Evolutionary conservation across 805 yeast species (phyloP), one percentile per base, ranked within the genome.

Genomic region (Priceomyces carsonii): DNA sequence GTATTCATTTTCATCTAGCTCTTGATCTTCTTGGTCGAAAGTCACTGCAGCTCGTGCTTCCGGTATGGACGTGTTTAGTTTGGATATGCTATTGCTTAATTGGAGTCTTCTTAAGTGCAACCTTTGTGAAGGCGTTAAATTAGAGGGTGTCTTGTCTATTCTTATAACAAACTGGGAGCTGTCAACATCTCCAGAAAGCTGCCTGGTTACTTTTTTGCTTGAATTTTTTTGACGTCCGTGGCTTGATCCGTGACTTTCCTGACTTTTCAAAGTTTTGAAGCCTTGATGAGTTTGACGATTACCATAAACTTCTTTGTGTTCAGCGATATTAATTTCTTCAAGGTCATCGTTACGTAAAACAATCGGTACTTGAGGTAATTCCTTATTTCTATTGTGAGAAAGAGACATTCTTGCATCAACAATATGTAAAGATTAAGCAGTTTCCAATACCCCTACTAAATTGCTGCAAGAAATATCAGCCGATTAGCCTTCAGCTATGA

Each of bases 1-100:
- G 15, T 73, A 65, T 36, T 73, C 73, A 27, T 70, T 77, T 12
- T 39, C 47, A 21, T 43, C 46, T 12, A 45, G 40, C 18, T 47
- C 52, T 26, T 38, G 37, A 5, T 33, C 33, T 8, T 35, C 32
- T 22, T 36, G 20, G 9, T 32, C 23, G 9, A 24, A 10, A 3
- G 23, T n/a, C 8, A 17, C 24, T 2, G 13, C 22, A 16, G 40
- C 19, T 9, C n/a, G 29, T 26, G 8, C 17, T 21, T 44, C 33
- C 26, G 33, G 22, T n/a, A 10, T 12, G 5, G 32, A 13, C n/a
- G 17, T 32, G 15, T 50, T 51, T 26, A 49, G 45, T 32, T 47
- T 37, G 8, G 56, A 32, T 12, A 59, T 57, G 24, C 53, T 44
- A 24, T 50, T 43, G 29, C 45, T 55, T n/a, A 57, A 30, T 33